Percentiles rank a stretch among this genome's conserved stretches.
Evolutionary conservation across 2,329 filamentous ascomycete species (phyloP).

Genomic region (Sclerotinia glacialis): DNA sequence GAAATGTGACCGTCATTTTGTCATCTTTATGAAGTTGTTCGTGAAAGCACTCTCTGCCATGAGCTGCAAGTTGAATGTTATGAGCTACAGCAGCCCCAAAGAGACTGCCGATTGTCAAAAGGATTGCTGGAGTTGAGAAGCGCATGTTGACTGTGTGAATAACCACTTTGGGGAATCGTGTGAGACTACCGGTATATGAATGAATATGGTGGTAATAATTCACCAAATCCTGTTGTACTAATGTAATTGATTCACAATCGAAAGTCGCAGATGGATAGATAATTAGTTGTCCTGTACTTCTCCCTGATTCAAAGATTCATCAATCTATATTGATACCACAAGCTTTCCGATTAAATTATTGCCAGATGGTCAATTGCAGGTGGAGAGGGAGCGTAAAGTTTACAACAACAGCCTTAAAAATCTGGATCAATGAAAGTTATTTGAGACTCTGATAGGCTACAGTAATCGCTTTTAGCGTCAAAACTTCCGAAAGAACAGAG

Average conservation of each 20-base stretch:
- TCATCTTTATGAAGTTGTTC: conserved; percentile 90
- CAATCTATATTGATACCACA: background rate
- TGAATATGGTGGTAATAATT: background rate
- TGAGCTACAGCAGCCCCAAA: conserved; percentile 67
- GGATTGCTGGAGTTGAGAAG: conserved; percentile 35
- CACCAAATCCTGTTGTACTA: background rate
- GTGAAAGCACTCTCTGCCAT: conserved; percentile 97
- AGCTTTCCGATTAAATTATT: background rate
- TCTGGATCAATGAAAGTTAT: conserved; percentile 19
- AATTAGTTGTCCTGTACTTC: background rate
- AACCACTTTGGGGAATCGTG: background rate
- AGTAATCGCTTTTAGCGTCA: conserved; percentile 19
- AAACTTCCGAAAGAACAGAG: conserved; percentile 24
- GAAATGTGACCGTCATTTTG: conserved; percentile 97
- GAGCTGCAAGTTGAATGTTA: conserved; percentile 92
- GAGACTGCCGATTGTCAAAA: conserved; percentile 36
- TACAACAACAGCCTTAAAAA: conserved; percentile 12
- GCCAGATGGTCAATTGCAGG: conserved; percentile 9
- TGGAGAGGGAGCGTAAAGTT: background rate
- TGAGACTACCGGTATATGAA: background rate
- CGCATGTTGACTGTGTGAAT: conserved; percentile 33
- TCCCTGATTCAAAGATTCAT: background rate
- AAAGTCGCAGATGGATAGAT: background rate
- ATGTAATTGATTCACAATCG: conserved; percentile 1
- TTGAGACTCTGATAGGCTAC: conserved; percentile 17